Evolutionary conservation across 805 yeast species (phyloP), one percentile per base, ranked within the genome.

Genomic region (Pichia heedii): DNA sequence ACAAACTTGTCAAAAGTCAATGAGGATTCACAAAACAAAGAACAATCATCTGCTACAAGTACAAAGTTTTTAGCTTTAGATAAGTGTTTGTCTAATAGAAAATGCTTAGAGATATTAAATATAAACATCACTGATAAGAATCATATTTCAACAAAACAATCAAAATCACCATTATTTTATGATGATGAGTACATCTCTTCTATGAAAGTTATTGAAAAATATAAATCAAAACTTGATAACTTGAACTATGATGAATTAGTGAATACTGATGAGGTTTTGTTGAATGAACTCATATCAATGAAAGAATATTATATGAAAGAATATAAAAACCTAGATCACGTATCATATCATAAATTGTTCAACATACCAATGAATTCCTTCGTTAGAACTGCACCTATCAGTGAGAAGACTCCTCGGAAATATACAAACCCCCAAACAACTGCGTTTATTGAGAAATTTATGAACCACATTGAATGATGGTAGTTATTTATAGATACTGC

Each of bases 1-100:
- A n/a, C n/a, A n/a, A n/a, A n/a, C n/a, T n/a, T n/a, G n/a, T 7
- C 18, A n/a, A 16, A 11, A n/a, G 5, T 20, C 3, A 15, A 37
- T 10, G 35, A 42, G 4, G 35, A 29, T 36, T 24, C 27, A 11
- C 8, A 24, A 7, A 24, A 24, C 27, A 7, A 11, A 24, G 7
- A 24, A 13, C 18, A 29, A 27, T 13, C 16, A 24, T 27, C 15
- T 2, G 6, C 6, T 27, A 9, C 8, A 29, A 29, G 16, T 8
- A 22, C 37, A n/a, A 35, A n/a, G 51, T 90, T 88, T 53, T 60
- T 85, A 26, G 93, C 97, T 0, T 67, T 90, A 22, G 97, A 89
- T 57, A 90, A 90, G 60, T 86, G 95, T 53, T 65, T 84, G 1
- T 86, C 87, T 2, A 63, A 70, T 16, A 66, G 95, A 20, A 54